A percentile compares a stretch with the other conserved stretches of the same genome.
Evolutionary conservation across 2,329 filamentous ascomycete genomes (phyloP).

Genomic region (Sclerotinia minor): DNA sequence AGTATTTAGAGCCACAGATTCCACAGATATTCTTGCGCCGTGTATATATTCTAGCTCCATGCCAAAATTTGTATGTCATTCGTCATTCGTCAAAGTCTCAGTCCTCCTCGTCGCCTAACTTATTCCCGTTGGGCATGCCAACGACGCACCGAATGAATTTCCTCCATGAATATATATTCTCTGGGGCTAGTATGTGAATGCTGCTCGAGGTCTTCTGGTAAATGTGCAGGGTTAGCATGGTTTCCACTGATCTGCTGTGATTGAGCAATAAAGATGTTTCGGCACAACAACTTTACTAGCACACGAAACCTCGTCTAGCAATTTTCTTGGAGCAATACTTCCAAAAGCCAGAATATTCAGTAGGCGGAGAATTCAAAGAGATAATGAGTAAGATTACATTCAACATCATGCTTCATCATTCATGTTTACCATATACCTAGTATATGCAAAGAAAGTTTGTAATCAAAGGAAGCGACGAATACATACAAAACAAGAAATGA

Average conservation of each 20-base stretch:
- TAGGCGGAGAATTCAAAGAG: not conserved
- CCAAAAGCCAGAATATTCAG: not conserved
- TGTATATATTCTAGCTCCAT: not conserved
- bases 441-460: too few species aligned
- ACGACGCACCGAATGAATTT: not conserved
- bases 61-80: not conserved
- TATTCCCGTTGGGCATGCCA: not conserved
- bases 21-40: not conserved
- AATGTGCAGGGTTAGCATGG: not conserved
- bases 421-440: too few species aligned
- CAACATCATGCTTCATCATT: too few species aligned
- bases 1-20: not conserved
- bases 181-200: accelerated
- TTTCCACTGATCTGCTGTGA: not conserved
- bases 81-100: not conserved
- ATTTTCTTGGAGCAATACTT: not conserved
- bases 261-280: too few species aligned
- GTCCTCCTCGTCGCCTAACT: not conserved
- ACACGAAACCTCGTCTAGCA: too few species aligned
- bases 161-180: not conserved
- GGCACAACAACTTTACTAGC: too few species aligned
- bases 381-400: too few species aligned
- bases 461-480: too few species aligned
- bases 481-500: too few species aligned
- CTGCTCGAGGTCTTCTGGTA: not conserved